phyloP scores from a whole-genome alignment of 345 rosid species.

The Citrus sinensis region DVS_A1.0 CM039163.1:5887501-5888000 shows the following conservation, averaged over 20 bases:
- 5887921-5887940: not conserved
- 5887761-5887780: not conserved
- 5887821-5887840: slow-evolving; percentile 1
- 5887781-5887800: not conserved
- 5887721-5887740: not conserved
- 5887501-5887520: not conserved
- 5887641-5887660: not conserved
- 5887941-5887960: not conserved
- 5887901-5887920: not conserved
- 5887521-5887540: not conserved
- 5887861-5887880: not conserved
- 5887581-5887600: not conserved
- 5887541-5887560: not conserved
- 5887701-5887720: not conserved
- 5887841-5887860: not conserved
- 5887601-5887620: not conserved
- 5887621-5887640: not conserved
- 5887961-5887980: too few relatives aligned
- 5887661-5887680: not conserved
- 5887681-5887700: not conserved
- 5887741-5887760: not conserved
- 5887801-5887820: not conserved
- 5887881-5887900: not conserved
- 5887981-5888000: too few relatives aligned
- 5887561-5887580: not conserved